These are phyloP conservation scores for Talaromyces sp. DNA, from an alignment of 2,329 filamentous ascomycete species.

Conservation along the genomic window DNA sequence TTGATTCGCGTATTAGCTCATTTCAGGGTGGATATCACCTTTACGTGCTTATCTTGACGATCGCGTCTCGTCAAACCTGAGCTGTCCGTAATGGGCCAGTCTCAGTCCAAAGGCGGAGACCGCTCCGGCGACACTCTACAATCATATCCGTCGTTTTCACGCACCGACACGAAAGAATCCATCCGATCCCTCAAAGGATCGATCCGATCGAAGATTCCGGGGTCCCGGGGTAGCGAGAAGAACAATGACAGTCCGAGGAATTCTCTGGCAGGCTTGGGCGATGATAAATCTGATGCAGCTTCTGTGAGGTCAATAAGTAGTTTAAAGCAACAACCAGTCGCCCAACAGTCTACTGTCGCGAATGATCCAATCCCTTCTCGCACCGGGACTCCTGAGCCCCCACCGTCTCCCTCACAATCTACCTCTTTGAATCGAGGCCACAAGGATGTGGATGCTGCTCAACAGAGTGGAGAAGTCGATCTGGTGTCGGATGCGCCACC, in stretches of 20 bases:
- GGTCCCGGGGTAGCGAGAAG: conserved; percentile 32
- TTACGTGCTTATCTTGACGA: conserved; percentile 8
- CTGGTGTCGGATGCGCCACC: conserved; percentile 89
- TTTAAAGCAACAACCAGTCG: conserved; percentile 29
- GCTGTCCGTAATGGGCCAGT: conserved; percentile 45
- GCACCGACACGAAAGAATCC: conserved; percentile 89
- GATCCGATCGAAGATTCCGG: conserved; percentile 84
- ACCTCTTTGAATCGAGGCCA: conserved; percentile 66
- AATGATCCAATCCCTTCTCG: conserved; percentile 43
- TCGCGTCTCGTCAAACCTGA: conserved; percentile 25
- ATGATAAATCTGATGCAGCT: conserved; percentile 63
- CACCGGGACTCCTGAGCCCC: conserved; percentile 54
- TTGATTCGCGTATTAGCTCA: background rate
- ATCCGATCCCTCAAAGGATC: conserved; percentile 75
- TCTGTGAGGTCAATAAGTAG: conserved; percentile 69
- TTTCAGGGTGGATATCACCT: background rate
- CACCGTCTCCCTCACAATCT: conserved; percentile 83
- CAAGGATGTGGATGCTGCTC: conserved; percentile 72
- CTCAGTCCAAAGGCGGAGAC: conserved; percentile 47
- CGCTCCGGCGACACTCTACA: conserved; percentile 61
- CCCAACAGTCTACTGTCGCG: conserved; percentile 34
- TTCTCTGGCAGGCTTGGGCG: conserved; percentile 58
- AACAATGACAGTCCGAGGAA: conserved; percentile 71
- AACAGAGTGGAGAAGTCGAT: conserved; percentile 85
- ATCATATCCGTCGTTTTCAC: conserved; percentile 86